Conservation (phyloP, 306 rosid genomes). For the Cucumis hystrix region DNA sequence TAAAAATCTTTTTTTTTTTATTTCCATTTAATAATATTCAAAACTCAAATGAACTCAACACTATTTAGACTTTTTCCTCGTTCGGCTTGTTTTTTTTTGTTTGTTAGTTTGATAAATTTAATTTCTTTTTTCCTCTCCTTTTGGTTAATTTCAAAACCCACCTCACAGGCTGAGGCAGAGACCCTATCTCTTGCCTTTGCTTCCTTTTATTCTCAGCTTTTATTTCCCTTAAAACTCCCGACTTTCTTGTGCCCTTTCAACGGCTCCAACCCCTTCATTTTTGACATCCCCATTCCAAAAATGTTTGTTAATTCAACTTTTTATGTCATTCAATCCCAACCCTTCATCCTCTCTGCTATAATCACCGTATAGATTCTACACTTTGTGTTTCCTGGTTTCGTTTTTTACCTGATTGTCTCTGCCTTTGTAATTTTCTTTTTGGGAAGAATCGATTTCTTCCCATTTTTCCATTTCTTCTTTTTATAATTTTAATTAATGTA, state of each 20-base stretch:
- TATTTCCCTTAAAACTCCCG: neutral
- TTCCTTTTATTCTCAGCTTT: neutral
- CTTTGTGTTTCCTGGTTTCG: neutral
- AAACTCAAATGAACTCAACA: neutral
- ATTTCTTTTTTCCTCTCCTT: neutral
- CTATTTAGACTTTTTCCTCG: neutral
- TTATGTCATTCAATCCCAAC: neutral
- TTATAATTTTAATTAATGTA: too few relatives aligned
- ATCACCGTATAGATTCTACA: neutral
- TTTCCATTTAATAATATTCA: neutral
- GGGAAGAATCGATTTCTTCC: neutral
- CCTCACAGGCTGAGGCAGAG: neutral
- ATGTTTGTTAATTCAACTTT: neutral
- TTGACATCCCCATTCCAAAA: neutral
- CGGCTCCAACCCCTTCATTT: neutral
- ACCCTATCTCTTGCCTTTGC: neutral
- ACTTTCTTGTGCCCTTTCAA: slow-evolving; percentile 2
- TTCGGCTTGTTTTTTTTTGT: neutral
- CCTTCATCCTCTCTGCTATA: neutral
- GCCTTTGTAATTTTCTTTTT: neutral
- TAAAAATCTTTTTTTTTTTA: neutral
- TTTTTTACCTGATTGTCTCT: neutral
- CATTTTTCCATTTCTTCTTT: neutral
- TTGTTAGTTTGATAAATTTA: neutral
- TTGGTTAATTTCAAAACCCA: neutral